phyloP scores from a whole-genome alignment of 768 basidiomycete species.

The Boletus pseudopeckii region DNA sequence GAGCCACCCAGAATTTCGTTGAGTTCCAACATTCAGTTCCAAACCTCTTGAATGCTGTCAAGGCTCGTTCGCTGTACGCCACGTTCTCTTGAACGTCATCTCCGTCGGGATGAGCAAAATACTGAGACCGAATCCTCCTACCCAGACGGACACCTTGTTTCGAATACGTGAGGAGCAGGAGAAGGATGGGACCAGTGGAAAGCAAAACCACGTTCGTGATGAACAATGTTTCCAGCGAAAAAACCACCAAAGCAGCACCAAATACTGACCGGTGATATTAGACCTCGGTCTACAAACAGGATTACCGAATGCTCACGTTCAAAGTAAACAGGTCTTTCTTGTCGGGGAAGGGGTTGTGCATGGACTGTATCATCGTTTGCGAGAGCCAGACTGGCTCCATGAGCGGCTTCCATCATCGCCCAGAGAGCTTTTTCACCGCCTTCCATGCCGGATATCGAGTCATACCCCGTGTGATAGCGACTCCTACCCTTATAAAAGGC shows the following conservation, averaged over 20 bases:
- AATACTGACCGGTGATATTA: slow-evolving; percentile 47
- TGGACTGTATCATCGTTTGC: slow-evolving; percentile 41
- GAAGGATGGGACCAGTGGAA: slow-evolving; percentile 56
- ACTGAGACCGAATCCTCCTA: slow-evolving; percentile 14
- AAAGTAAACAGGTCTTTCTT: slow-evolving; percentile 56
- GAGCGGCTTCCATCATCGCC: slow-evolving; percentile 72
- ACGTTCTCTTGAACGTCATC: background rate
- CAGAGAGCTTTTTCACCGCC: slow-evolving; percentile 61
- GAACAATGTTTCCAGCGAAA: slow-evolving; percentile 49
- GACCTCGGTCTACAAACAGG: background rate
- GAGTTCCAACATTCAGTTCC: slow-evolving; percentile 43
- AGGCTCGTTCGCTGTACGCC: slow-evolving; percentile 14
- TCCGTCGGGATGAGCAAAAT: background rate
- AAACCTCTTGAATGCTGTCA: slow-evolving; percentile 25
- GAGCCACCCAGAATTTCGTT: slow-evolving; percentile 60
- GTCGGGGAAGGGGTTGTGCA: slow-evolving; percentile 20
- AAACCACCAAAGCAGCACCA: slow-evolving; percentile 48
- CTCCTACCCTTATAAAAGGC: slow-evolving; percentile 76
- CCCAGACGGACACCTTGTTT: slow-evolving; percentile 25
- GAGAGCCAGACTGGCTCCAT: slow-evolving; percentile 52
- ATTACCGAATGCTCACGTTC: slow-evolving; percentile 50
- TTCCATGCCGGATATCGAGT: slow-evolving; percentile 56
- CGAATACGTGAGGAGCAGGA: slow-evolving; percentile 43
- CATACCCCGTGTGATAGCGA: slow-evolving; percentile 73
- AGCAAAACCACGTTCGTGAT: slow-evolving; percentile 58